Conservation (phyloP, 208 protist genomes). For the Leishmania guyanensis region DNA sequence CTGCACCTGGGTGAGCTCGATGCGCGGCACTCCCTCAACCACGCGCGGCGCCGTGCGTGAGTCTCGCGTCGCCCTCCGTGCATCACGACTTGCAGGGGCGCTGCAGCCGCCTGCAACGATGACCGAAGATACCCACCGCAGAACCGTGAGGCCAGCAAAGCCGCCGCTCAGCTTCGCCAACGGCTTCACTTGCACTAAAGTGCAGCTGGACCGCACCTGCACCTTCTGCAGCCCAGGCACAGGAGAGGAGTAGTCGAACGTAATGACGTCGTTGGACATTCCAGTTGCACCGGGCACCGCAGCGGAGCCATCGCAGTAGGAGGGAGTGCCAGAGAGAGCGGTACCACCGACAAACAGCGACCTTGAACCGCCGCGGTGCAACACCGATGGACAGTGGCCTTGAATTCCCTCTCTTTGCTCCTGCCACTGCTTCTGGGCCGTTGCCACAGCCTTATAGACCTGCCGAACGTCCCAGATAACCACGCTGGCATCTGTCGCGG, state of each 20-base stretch:
- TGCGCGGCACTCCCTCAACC: conserved; percentile 36
- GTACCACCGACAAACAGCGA: not conserved
- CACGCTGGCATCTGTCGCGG: conserved; percentile 80
- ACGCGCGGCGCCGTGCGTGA: conserved; percentile 28
- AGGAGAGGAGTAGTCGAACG: conserved; percentile 44
- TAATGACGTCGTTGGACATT: conserved; percentile 64
- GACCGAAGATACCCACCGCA: conserved; percentile 80
- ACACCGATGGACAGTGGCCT: not conserved
- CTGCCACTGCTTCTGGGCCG: conserved; percentile 11
- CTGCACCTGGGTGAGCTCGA: conserved; percentile 49
- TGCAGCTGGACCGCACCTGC: conserved; percentile 70
- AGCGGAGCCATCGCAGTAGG: not conserved
- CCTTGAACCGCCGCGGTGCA: not conserved
- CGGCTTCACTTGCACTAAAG: conserved; percentile 76
- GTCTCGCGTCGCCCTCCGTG: conserved; percentile 11
- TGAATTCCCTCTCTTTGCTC: conserved; percentile 8
- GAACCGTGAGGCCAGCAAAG: conserved; percentile 65
- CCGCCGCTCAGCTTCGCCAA: conserved; percentile 82
- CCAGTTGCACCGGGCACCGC: not conserved
- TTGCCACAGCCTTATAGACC: conserved; percentile 71
- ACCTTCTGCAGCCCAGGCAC: conserved; percentile 33
- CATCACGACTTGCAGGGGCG: conserved; percentile 34
- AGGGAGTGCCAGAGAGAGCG: not conserved
- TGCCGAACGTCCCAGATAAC: conserved; percentile 85
- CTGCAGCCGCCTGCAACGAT: conserved; percentile 59